Base-by-base conservation (phyloP, 768 basidiomycete species). In the Boletus speciosus region DNA sequence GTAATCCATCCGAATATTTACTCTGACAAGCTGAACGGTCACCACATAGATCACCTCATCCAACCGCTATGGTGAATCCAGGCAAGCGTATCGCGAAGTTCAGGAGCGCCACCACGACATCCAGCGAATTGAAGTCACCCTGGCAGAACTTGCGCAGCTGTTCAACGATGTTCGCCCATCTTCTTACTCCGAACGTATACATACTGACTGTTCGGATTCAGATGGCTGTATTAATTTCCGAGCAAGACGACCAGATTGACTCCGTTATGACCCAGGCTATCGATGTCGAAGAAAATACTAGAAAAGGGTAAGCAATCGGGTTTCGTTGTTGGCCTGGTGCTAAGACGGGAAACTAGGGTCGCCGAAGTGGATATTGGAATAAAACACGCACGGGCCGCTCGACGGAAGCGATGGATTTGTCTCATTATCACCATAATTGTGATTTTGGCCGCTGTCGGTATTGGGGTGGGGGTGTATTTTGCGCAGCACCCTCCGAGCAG, bases 41-140 rank as follows among this genome's bases (percentile, higher is more conserved):
- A 29, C 37, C 7, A 9, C 34, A 9, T 56, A 92, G 90, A 75
- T 94, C 41, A 79, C 86, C 39, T 77, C 77, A 29, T 89, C 90
- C n/a, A 84, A 81, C 47, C 82, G 84, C n/a, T 92, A 91, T 68
- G 90, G 85, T 32, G 88, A 91, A 60, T 85, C 91, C 15, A 78
- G 91, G 44, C 80, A 81, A 41, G 93, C 90, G 0, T 92, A 87
- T 69, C 80, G 83, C 47, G 94, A 97, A 71, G 93, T 94, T 0
- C 94, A 95, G 67, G 84, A 88, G 54, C 81, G 94, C 35, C 92
- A 95, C 66, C 80, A 86, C 63, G 93, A 97, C 56, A 81, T 98
- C 60, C 79, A 81, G 60, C 83, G 81, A 68, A 92, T 96, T 66
- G 93, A 96, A 69, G 78, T 81, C 61, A 97, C 93, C 4, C 73